Percentiles rank a stretch among this genome's conserved stretches.
phyloP scores from a whole-genome alignment of 176 grass and related monocot genomes.

The Cenchrus fungigraminus region DNA sequence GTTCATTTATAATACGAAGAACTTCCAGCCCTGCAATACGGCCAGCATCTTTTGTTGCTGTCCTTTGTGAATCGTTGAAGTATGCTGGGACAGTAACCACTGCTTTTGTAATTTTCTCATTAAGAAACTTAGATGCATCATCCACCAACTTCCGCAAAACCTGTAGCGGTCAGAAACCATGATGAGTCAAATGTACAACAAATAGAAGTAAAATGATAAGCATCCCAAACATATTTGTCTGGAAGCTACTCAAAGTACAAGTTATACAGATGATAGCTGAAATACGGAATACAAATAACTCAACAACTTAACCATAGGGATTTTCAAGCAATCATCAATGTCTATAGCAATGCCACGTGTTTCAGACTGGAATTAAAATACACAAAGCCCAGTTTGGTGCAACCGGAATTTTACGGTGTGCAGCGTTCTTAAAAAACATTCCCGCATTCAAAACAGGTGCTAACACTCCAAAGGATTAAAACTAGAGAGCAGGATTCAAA shows the following conservation, averaged over 20 bases:
- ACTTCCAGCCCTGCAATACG: conserved; percentile 98
- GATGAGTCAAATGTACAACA: background rate
- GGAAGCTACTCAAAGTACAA: conserved; percentile 2
- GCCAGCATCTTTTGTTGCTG: conserved; percentile 98
- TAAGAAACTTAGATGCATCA: conserved; percentile 97
- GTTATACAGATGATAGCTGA: background rate
- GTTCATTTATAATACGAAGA: conserved; percentile 99
- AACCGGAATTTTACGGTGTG: background rate
- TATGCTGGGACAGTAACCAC: conserved; percentile 97
- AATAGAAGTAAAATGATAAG: background rate
- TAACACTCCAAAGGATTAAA: background rate
- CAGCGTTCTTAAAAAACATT: background rate
- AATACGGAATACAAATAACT: background rate
- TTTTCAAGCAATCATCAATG: background rate
- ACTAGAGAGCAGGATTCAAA: background rate
- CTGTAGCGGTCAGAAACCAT: conserved; percentile 42
- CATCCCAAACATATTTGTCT: background rate
- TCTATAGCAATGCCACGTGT: background rate
- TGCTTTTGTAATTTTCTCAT: conserved; percentile 98
- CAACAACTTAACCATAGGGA: background rate
- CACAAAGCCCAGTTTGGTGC: background rate
- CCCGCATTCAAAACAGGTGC: background rate
- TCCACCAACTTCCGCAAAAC: conserved; percentile 95
- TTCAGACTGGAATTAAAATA: background rate
- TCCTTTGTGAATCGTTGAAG: conserved; percentile 98